phyloP scores from a whole-genome alignment of 2,329 filamentous ascomycete genomes.

The Clarireedia paspali region DNA sequence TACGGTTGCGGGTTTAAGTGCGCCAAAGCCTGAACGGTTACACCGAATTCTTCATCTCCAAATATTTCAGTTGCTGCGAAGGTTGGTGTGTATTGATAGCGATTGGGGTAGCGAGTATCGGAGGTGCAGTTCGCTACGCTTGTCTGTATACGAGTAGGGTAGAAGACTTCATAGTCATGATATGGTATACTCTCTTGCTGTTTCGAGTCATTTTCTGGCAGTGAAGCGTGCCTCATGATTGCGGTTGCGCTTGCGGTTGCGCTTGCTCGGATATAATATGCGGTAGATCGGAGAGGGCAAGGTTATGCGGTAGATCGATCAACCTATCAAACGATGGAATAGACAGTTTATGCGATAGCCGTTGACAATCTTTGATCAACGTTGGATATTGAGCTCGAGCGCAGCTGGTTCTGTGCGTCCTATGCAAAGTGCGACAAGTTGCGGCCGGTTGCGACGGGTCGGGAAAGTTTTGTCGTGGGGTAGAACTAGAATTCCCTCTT shows the following conservation, averaged over 20 bases:
- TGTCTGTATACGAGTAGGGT: background rate
- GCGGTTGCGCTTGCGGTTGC: background rate
- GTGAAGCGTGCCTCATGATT: background rate
- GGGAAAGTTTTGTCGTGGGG: too few relatives aligned
- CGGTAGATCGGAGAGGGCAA: too few relatives aligned
- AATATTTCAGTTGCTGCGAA: background rate
- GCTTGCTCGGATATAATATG: too few relatives aligned
- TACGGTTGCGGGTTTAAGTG: background rate
- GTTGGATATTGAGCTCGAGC: too few relatives aligned
- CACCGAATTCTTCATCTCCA: background rate
- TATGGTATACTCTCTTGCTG: background rate
- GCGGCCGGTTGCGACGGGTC: too few relatives aligned
- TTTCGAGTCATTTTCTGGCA: background rate
- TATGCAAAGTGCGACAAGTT: too few relatives aligned
- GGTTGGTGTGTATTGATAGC: background rate
- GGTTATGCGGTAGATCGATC: too few relatives aligned
- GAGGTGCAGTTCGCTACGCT: background rate
- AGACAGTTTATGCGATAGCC: background rate
- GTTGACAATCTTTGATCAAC: background rate
- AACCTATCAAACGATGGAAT: background rate
- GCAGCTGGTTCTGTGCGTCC: too few relatives aligned
- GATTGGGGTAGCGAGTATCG: background rate
- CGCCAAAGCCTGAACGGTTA: background rate
- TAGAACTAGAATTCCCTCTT: too few relatives aligned
- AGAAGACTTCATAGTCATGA: conserved; percentile 2